Evolutionary conservation across 2,329 filamentous ascomycete genomes (phyloP).

Genomic region (Diaporthe aspalathi): DNA sequence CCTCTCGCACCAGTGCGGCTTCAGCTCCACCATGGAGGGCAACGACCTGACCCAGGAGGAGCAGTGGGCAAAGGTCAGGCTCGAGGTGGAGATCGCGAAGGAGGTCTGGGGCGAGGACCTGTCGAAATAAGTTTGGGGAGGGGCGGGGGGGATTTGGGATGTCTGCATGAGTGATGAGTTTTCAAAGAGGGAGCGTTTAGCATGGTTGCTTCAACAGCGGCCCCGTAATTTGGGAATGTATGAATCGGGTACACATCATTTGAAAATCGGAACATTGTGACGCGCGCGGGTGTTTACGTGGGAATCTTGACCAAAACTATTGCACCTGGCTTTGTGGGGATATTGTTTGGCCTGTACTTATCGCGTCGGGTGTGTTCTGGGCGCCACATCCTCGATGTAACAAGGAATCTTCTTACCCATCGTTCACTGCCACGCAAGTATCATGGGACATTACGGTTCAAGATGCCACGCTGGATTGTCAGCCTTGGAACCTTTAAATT

Average conservation of each 20-base stretch:
- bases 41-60: constrained; percentile 67
- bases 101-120: constrained; percentile 65
- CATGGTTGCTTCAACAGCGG: constrained; percentile 35
- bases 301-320: neutral
- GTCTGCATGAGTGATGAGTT: constrained; percentile 5
- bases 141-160: neutral
- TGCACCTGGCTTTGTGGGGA: too few relatives aligned
- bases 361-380: too few relatives aligned
- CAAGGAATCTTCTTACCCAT: too few relatives aligned
- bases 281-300: too few relatives aligned
- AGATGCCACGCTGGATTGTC: too few relatives aligned
- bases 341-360: too few relatives aligned
- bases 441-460: too few relatives aligned
- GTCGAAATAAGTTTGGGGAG: constrained; percentile 39
- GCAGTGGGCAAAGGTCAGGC: constrained; percentile 67
- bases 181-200: constrained; percentile 2
- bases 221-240: constrained; percentile 3
- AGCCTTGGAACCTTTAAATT: too few relatives aligned
- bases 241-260: neutral
- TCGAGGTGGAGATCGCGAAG: constrained; percentile 68
- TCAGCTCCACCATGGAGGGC: constrained; percentile 67
- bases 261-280: too few relatives aligned
- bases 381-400: too few relatives aligned
- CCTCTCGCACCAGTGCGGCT: constrained; percentile 68
- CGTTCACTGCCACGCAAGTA: too few relatives aligned